Percentiles rank a stretch among this genome's conserved stretches.
Conservation (phyloP, 495 filamentous ascomycete species). For the Melanomma pulvis-pyrius region DNA sequence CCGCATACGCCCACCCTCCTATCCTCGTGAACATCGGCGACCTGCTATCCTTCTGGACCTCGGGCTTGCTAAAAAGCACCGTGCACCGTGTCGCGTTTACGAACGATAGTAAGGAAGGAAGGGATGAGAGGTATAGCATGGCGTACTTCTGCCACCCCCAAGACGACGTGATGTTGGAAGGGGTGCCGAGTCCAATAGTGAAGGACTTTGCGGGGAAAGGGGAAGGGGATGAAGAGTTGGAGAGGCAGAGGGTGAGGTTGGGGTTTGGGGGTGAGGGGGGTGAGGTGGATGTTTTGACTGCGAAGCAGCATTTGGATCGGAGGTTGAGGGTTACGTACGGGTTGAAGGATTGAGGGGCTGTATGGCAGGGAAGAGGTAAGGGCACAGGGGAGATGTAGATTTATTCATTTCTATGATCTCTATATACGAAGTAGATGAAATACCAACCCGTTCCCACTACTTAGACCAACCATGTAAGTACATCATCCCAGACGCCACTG, state of each 20-base stretch:
- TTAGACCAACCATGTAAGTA: not conserved
- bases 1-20: slow-evolving; percentile 47
- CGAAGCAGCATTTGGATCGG: slow-evolving; percentile 77
- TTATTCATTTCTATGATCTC: too few relatives aligned
- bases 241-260: slow-evolving; percentile 41
- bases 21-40: slow-evolving; percentile 95
- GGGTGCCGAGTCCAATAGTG: slow-evolving; percentile 73
- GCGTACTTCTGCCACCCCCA: slow-evolving; percentile 92
- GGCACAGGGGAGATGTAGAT: too few relatives aligned
- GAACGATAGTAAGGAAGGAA: slow-evolving; percentile 63
- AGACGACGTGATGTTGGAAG: slow-evolving; percentile 65
- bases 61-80: slow-evolving; percentile 78
- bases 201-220: slow-evolving; percentile 44
- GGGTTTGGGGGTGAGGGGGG: slow-evolving; percentile 51
- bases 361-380: too few relatives aligned
- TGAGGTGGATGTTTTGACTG: slow-evolving; percentile 65
- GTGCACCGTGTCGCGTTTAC: slow-evolving; percentile 84
- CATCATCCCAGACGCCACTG: too few relatives aligned
- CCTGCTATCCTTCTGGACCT: slow-evolving; percentile 88
- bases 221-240: slow-evolving; percentile 36
- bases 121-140: slow-evolving; percentile 77
- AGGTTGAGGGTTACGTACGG: slow-evolving; percentile 77
- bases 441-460: not conserved
- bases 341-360: slow-evolving; percentile 47
- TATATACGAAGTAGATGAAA: not conserved